phyloP scores from a whole-genome alignment of 495 filamentous ascomycete species.

The Cercophora scortea region DNA sequence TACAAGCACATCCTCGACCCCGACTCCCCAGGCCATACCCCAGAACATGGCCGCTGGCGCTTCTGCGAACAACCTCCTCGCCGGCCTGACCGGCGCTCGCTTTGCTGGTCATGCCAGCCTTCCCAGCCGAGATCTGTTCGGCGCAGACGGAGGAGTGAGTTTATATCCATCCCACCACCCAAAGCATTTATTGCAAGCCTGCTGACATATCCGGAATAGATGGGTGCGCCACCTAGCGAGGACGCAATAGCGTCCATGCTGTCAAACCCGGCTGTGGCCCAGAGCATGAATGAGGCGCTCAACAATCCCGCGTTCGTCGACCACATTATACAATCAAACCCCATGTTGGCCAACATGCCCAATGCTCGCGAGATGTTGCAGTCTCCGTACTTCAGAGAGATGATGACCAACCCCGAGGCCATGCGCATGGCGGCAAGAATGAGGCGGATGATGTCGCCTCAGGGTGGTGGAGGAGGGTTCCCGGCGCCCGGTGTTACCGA shows the following conservation, averaged over 20 bases:
- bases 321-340: constrained; percentile 84
- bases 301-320: constrained; percentile 88
- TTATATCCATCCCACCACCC: constrained; percentile 19
- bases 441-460: constrained; percentile 54
- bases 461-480: constrained; percentile 41
- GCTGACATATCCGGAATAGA: constrained; percentile 48
- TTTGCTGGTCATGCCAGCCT: constrained; percentile 90
- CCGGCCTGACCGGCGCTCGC: constrained; percentile 84
- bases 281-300: constrained; percentile 85
- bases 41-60: constrained; percentile 88
- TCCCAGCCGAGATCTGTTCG: constrained; percentile 83
- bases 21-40: constrained; percentile 58
- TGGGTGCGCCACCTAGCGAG: constrained; percentile 76
- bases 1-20: constrained; percentile 35
- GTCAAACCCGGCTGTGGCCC: constrained; percentile 72
- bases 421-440: constrained; percentile 73
- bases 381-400: constrained; percentile 77
- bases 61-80: constrained; percentile 74
- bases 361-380: constrained; percentile 75
- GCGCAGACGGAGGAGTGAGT: constrained; percentile 91
- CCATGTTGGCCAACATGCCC: constrained; percentile 78
- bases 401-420: constrained; percentile 90
- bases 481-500: constrained; percentile 87
- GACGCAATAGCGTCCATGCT: constrained; percentile 80
- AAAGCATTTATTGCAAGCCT: background rate